phyloP scores from a whole-genome alignment of 2,329 filamentous ascomycete species.

The Pleoardoris graminearum region DNA sequence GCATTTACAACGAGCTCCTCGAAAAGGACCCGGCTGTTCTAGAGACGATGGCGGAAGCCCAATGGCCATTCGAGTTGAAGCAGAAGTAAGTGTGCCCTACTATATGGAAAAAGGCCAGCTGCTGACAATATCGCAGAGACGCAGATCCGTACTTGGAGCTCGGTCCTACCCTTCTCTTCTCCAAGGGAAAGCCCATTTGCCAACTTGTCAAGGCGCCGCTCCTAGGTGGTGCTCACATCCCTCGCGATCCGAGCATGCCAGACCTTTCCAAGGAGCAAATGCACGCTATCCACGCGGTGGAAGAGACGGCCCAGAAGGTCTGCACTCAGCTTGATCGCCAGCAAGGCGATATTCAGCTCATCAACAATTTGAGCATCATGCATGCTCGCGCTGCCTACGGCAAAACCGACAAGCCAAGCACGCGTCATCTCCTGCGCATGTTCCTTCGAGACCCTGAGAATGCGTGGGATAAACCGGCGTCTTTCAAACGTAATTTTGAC shows the following conservation, averaged over 20 bases:
- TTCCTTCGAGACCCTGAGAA: constrained; percentile 42
- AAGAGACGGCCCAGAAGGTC: constrained; percentile 34
- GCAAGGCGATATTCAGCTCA: constrained; percentile 43
- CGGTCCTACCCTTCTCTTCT: constrained; percentile 42
- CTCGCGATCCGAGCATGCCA: constrained; percentile 36
- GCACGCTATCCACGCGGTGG: constrained; percentile 35
- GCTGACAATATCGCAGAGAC: constrained; percentile 20
- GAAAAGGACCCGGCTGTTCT: constrained; percentile 37
- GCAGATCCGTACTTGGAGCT: constrained; percentile 36
- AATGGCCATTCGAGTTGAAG: constrained; percentile 46
- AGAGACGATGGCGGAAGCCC: constrained; percentile 38
- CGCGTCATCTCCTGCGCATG: constrained; percentile 43
- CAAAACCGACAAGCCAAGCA: constrained; percentile 26
- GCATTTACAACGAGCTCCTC: constrained; percentile 44
- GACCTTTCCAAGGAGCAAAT: constrained; percentile 32
- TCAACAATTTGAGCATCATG: constrained; percentile 44
- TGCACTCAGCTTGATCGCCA: constrained; percentile 38
- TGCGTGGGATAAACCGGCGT: constrained; percentile 39
- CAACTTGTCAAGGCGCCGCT: constrained; percentile 45
- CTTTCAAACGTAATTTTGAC: constrained; percentile 35
- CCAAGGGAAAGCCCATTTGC: constrained; percentile 40
- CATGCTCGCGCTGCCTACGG: constrained; percentile 43
- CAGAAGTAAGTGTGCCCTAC: constrained; percentile 31
- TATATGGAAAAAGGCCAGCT: not conserved
- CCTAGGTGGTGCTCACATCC: constrained; percentile 39